Percentiles rank a stretch among this genome's conserved stretches.
These are phyloP conservation scores for Brettanomyces sp. DNA, from an alignment of 805 yeast genomes.

Conservation along the genomic window DNA sequence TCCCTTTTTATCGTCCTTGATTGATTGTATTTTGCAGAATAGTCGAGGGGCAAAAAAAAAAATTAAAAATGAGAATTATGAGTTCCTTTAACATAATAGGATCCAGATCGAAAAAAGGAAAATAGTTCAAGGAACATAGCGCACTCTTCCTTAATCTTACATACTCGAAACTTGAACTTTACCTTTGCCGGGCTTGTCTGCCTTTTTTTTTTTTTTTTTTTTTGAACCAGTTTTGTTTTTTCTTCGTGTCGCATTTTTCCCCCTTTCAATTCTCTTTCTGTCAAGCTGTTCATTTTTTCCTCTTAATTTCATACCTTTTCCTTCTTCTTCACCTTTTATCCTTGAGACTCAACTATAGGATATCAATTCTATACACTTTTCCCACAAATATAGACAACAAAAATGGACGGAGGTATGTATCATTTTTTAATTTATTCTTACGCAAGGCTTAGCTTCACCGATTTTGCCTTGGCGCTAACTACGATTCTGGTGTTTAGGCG, in stretches of 20 bases:
- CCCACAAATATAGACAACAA: constrained; percentile 17
- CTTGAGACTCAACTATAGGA: constrained; percentile 7
- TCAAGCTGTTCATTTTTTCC: constrained; percentile 1
- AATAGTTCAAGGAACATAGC: no score
- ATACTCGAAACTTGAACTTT: no score
- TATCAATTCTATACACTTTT: constrained; percentile 7
- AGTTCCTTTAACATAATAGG: no score
- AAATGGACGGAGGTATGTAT: constrained; percentile 54
- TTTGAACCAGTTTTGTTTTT: neutral
- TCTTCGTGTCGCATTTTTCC: constrained; percentile 2
- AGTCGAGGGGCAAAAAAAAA: no score
- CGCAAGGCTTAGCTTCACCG: no score
- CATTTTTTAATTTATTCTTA: neutral
- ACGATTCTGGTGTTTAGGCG: no score
- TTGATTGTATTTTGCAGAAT: no score
- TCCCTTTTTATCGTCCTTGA: no score
- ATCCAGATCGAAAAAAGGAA: no score
- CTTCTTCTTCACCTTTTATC: constrained; percentile 2
- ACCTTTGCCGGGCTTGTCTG: neutral
- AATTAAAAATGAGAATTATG: no score
- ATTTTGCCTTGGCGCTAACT: no score
- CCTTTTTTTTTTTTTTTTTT: neutral
- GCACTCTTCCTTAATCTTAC: no score
- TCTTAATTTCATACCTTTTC: constrained; percentile 1
- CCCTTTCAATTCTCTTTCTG: neutral